Evolutionary conservation across 371 early-diverging fungal genomes (phyloP).

Genomic region (Nematocida ironsii): DNA sequence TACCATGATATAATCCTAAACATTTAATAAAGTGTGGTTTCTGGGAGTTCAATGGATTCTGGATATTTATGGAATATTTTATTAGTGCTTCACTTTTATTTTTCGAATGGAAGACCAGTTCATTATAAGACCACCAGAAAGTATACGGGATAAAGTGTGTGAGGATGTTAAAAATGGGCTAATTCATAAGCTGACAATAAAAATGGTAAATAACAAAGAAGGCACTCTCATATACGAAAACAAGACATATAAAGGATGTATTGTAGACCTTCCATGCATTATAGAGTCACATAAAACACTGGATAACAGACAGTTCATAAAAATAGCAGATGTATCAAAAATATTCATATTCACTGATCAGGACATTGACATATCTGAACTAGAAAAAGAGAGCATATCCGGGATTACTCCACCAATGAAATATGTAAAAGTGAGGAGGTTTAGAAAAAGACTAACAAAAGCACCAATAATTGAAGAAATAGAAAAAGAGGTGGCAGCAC

Average conservation of each 20-base stretch:
- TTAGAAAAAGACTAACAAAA: constrained; percentile 74
- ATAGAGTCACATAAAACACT: constrained; percentile 88
- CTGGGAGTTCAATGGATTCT: too few relatives aligned
- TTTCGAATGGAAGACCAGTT: constrained; percentile 69
- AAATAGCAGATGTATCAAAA: constrained; percentile 77
- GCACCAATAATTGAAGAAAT: constrained; percentile 78
- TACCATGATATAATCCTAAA: too few relatives aligned
- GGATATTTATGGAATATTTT: neutral
- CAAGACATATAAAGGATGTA: constrained; percentile 40
- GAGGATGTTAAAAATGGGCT: constrained; percentile 49
- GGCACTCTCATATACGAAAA: constrained; percentile 47
- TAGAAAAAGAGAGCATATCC: constrained; percentile 47
- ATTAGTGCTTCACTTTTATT: neutral
- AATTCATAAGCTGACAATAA: constrained; percentile 26
- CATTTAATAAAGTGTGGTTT: too few relatives aligned
- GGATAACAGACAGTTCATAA: constrained; percentile 87
- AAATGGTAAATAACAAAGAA: constrained; percentile 40
- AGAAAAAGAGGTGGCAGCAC: constrained; percentile 79
- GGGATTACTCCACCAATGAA: constrained; percentile 84
- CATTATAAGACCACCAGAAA: constrained; percentile 64
- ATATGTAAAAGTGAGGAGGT: constrained; percentile 79
- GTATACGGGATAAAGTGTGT: constrained; percentile 54
- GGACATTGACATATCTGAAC: neutral
- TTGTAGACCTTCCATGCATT: constrained; percentile 77
- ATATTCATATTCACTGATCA: constrained; percentile 62